Conservation (phyloP, 1,284 basidiomycete genomes). For the Boletus semigastroideus region DNA sequence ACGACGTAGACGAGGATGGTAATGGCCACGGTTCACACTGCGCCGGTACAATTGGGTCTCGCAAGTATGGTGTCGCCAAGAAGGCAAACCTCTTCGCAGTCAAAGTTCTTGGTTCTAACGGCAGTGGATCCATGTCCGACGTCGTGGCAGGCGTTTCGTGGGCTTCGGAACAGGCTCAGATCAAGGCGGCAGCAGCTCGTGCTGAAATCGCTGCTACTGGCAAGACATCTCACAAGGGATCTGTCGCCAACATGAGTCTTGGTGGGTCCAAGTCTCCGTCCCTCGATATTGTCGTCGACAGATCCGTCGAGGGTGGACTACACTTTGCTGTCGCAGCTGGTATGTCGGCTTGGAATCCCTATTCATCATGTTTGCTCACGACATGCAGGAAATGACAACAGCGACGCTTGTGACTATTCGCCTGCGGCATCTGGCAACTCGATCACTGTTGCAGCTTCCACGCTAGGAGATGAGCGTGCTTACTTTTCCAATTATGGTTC, state of each 20-base stretch:
- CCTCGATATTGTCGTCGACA: slow-evolving; percentile 85
- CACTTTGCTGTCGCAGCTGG: slow-evolving; percentile 97
- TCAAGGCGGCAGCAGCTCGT: slow-evolving; percentile 57
- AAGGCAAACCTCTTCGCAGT: slow-evolving; percentile 90
- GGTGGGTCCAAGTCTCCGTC: slow-evolving; percentile 93
- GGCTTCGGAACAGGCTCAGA: slow-evolving; percentile 68
- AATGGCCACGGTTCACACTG: slow-evolving; percentile 82
- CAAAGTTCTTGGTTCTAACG: slow-evolving; percentile 94
- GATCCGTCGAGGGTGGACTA: slow-evolving; percentile 80
- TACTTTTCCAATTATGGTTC: slow-evolving; percentile 84
- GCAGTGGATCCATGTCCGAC: slow-evolving; percentile 95
- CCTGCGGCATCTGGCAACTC: slow-evolving; percentile 76
- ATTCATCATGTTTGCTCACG: background rate
- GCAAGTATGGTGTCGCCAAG: slow-evolving; percentile 93
- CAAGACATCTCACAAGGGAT: slow-evolving; percentile 84
- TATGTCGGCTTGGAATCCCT: slow-evolving; percentile 34
- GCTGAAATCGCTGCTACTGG: slow-evolving; percentile 65
- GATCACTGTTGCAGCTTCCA: slow-evolving; percentile 86
- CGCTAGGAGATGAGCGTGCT: slow-evolving; percentile 78
- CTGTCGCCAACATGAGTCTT: slow-evolving; percentile 97
- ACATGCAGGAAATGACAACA: slow-evolving; percentile 57
- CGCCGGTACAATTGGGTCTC: slow-evolving; percentile 79
- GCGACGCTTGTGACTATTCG: slow-evolving; percentile 80
- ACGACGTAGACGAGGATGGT: slow-evolving; percentile 76
- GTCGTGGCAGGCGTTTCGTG: slow-evolving; percentile 88